These are phyloP conservation scores for Picea glauca DNA, from an alignment of 75 land plant species.

Conservation along the genomic window DNA sequence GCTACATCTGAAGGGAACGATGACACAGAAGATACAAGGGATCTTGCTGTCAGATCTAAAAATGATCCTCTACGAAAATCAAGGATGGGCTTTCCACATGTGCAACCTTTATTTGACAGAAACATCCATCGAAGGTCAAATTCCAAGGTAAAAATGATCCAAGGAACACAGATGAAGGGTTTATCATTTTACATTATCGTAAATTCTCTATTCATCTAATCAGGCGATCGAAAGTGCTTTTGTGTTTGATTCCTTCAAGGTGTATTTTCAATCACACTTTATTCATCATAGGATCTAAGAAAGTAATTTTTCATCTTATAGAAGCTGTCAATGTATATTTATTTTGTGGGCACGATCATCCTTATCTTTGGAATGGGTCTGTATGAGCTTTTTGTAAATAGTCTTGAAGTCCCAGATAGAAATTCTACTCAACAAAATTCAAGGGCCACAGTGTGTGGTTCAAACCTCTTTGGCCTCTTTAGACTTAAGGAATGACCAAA, in stretches of 20 bases:
- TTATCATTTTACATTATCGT: no score
- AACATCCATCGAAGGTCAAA: not conserved
- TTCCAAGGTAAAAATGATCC: no score
- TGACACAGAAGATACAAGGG: conserved; percentile 44
- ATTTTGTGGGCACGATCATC: no score
- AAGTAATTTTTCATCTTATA: conserved; percentile 49
- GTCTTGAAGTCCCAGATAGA: conserved; percentile 16
- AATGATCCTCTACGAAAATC: conserved; percentile 30
- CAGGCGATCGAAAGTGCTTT: conserved; percentile 30
- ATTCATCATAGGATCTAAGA: conserved; percentile 34
- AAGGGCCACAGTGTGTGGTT: conserved; percentile 26
- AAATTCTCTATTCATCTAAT: no score
- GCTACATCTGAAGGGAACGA: conserved; percentile 51
- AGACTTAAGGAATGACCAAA: conserved; percentile 9
- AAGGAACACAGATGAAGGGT: no score
- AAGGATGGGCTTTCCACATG: conserved; percentile 21
- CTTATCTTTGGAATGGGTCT: no score
- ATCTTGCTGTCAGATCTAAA: conserved; percentile 17
- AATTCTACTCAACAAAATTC: conserved; percentile 13
- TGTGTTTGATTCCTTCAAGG: conserved; percentile 47
- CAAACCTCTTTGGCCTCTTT: conserved; percentile 76
- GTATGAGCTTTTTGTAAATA: no score
- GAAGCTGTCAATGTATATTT: conserved; percentile 72
- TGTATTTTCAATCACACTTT: conserved; percentile 50
- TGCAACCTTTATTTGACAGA: not conserved